Conservation (phyloP, 192 early-diverging fungal species). For the Funneliformis geosporum region DNA sequence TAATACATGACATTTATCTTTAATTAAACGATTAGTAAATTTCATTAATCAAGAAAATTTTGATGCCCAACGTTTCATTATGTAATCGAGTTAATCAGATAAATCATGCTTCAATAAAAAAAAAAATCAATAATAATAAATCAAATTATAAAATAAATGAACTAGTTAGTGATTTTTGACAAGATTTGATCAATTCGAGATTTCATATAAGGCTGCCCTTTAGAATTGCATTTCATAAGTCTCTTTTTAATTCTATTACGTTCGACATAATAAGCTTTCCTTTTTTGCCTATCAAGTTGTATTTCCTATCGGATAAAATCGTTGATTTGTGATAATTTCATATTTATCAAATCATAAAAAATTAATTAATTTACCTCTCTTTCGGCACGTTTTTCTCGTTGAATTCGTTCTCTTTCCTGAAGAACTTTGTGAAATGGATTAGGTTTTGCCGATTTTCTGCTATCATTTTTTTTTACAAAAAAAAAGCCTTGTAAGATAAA, state of each 20-base stretch:
- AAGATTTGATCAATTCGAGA: conserved; percentile 17
- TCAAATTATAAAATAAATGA: no score
- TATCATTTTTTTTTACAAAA: background rate
- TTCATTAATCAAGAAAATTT: no score
- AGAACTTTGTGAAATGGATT: conserved; percentile 17
- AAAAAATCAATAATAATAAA: no score
- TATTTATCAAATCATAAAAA: background rate
- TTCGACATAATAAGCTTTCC: background rate
- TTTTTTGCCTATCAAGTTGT: background rate
- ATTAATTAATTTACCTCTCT: background rate
- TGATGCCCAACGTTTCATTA: no score
- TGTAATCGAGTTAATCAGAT: no score
- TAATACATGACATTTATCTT: no score
- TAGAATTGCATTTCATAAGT: conserved; percentile 8
- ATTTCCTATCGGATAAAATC: background rate
- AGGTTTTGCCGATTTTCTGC: background rate
- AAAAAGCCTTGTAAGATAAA: background rate
- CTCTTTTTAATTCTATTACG: conserved; percentile 5
- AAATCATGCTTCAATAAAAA: no score
- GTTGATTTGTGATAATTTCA: background rate
- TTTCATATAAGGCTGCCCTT: conserved; percentile 24
- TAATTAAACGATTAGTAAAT: no score
- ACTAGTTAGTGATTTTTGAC: background rate
- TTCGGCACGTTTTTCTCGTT: conserved; percentile 4
- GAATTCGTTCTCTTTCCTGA: background rate